These are phyloP conservation scores for Pythium dissotocum DNA, from an alignment of 352 stramenopile species.

Conservation along the genomic window DNA sequence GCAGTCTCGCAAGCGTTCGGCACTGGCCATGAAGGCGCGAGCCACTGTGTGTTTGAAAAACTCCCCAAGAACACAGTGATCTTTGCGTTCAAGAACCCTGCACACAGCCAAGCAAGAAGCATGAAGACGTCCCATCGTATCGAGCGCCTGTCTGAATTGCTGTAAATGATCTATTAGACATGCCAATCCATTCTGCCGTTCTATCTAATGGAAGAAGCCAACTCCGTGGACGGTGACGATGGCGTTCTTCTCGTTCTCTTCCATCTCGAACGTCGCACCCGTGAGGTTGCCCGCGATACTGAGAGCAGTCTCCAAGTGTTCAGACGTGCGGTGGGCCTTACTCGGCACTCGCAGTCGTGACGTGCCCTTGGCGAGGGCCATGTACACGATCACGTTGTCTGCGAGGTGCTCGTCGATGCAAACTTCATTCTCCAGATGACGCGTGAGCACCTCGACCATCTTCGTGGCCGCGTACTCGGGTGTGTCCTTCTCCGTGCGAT, in stretches of 20 bases:
- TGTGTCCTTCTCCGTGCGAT: slow-evolving; percentile 43
- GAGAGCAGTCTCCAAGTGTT: slow-evolving; percentile 62
- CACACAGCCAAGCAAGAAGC: neutral
- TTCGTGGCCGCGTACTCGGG: slow-evolving; percentile 39
- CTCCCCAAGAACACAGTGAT: slow-evolving; percentile 16
- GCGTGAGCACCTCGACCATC: slow-evolving; percentile 23
- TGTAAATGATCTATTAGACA: neutral
- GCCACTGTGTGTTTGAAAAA: neutral
- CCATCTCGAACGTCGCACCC: slow-evolving; percentile 37
- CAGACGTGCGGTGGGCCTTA: slow-evolving; percentile 42
- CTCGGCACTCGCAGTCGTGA: slow-evolving; percentile 55
- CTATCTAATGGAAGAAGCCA: slow-evolving; percentile 17
- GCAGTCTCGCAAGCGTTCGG: neutral
- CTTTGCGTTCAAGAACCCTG: neutral
- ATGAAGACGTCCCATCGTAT: neutral
- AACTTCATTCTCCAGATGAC: slow-evolving; percentile 41
- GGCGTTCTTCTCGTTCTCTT: slow-evolving; percentile 41
- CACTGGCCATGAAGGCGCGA: neutral
- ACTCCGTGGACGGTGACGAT: slow-evolving; percentile 56
- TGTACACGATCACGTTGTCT: slow-evolving; percentile 71
- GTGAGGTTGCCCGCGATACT: slow-evolving; percentile 40
- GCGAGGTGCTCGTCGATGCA: slow-evolving; percentile 77
- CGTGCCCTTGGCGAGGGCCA: slow-evolving; percentile 54
- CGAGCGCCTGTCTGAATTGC: neutral
- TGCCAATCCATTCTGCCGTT: too few relatives aligned